Conservation (phyloP, 768 basidiomycete genomes). For the Nevesoporus exiguus region DNA sequence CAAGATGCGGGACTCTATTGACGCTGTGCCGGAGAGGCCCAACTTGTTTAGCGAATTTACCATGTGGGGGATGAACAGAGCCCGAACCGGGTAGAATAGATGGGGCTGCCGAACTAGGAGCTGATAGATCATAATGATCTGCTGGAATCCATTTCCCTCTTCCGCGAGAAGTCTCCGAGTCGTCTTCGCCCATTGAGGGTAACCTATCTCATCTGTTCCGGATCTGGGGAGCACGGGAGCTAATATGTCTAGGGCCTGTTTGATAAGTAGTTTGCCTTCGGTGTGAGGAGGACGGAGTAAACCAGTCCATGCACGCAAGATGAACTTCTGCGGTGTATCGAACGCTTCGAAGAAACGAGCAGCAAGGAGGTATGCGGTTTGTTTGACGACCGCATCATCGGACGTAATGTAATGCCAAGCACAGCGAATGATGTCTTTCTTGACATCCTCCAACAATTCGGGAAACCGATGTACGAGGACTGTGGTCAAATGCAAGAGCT, state of each 20-base stretch:
- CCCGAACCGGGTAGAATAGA: slow-evolving; percentile 89
- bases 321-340: slow-evolving; percentile 87
- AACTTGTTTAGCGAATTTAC: slow-evolving; percentile 86
- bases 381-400: slow-evolving; percentile 89
- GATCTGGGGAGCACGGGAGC: slow-evolving; percentile 75
- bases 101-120: slow-evolving; percentile 88
- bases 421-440: slow-evolving; percentile 91
- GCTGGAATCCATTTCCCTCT: slow-evolving; percentile 68
- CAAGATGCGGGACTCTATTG: slow-evolving; percentile 75
- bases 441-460: slow-evolving; percentile 70
- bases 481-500: slow-evolving; percentile 85
- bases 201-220: slow-evolving; percentile 54
- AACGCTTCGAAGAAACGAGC: slow-evolving; percentile 90
- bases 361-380: slow-evolving; percentile 85
- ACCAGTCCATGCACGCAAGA: slow-evolving; percentile 86
- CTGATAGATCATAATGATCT: slow-evolving; percentile 83
- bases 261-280: slow-evolving; percentile 71
- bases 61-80: slow-evolving; percentile 90
- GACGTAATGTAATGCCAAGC: slow-evolving; percentile 86
- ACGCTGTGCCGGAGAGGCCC: slow-evolving; percentile 71
- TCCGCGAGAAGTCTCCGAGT: slow-evolving; percentile 85
- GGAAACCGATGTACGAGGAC: slow-evolving; percentile 84
- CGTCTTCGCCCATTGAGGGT: slow-evolving; percentile 80
- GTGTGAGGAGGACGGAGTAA: slow-evolving; percentile 78
- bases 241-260: slow-evolving; percentile 84